Evolutionary conservation across 441 rosid genomes (phyloP).

Genomic region (Breynia disticha): DNA sequence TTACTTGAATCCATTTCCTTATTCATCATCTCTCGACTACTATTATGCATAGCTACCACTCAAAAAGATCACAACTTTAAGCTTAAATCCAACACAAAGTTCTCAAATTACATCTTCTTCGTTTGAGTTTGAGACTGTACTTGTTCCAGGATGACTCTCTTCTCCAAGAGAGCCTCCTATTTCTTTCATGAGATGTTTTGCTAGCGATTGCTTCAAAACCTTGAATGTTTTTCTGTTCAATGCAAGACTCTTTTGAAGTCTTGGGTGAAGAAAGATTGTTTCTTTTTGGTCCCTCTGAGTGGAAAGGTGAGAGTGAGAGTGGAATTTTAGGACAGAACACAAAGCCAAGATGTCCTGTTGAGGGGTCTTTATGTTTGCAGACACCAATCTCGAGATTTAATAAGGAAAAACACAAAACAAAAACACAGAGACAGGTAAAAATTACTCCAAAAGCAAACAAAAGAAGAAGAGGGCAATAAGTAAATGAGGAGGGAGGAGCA

Average conservation of each 20-base stretch:
- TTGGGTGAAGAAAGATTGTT: background rate
- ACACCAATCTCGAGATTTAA: conserved; percentile 51
- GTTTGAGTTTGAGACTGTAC: conserved; percentile 7
- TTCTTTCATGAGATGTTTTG: conserved; percentile 33
- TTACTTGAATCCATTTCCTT: conserved; percentile 73
- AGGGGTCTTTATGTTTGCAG: conserved; percentile 29
- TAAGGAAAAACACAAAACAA: background rate
- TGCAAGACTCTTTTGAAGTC: too few relatives aligned
- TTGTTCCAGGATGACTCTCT: conserved; percentile 52
- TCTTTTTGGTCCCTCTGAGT: too few relatives aligned
- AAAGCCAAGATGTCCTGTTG: conserved; percentile 1
- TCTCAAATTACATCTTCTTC: conserved; percentile 8
- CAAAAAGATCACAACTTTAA: background rate
- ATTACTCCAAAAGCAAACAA: background rate
- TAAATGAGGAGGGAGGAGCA: background rate
- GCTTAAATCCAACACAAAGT: conserved; percentile 6
- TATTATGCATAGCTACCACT: conserved; percentile 32
- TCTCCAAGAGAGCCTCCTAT: conserved; percentile 59
- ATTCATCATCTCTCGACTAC: conserved; percentile 30
- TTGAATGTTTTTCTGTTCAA: too few relatives aligned
- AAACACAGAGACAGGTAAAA: background rate
- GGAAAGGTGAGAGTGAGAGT: conserved; percentile 2
- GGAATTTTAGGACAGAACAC: background rate
- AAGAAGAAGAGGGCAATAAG: background rate
- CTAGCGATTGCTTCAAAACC: too few relatives aligned